phyloP scores from a whole-genome alignment of 2,329 filamentous ascomycete species.

The Amesomyces nigricolor region DNA sequence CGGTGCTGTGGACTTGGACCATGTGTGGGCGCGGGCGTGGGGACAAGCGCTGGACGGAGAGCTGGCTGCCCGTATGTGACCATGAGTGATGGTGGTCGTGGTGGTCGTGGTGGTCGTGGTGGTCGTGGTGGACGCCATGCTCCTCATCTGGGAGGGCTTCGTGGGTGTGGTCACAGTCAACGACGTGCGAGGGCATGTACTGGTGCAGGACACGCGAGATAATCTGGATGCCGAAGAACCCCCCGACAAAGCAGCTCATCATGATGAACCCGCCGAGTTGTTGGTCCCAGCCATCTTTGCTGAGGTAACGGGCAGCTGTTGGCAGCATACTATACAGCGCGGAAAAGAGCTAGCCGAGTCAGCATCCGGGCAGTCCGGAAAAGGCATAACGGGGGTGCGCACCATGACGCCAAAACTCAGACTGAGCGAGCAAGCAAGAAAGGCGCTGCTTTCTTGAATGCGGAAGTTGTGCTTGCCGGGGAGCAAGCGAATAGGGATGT shows the following conservation, averaged over 20 bases:
- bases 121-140: conserved; percentile 28
- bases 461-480: conserved; percentile 72
- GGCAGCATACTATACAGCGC: conserved; percentile 91
- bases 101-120: conserved; percentile 14
- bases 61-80: background rate
- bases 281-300: conserved; percentile 60
- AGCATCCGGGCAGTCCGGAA: conserved; percentile 6
- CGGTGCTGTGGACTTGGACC: conserved; percentile 18
- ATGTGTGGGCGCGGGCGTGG: conserved; percentile 15
- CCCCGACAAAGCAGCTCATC: conserved; percentile 63
- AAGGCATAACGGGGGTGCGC: conserved; percentile 29
- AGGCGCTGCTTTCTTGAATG: conserved; percentile 83
- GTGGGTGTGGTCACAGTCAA: conserved; percentile 73
- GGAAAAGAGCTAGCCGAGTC: conserved; percentile 67
- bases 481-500: conserved; percentile 66
- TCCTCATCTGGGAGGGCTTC: conserved; percentile 42
- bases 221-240: conserved; percentile 70
- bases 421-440: conserved; percentile 82
- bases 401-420: conserved; percentile 97
- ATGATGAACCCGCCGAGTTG: conserved; percentile 62
- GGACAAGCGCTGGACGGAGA: conserved; percentile 17
- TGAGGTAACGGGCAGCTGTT: conserved; percentile 72
- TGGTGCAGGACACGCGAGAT: conserved; percentile 67
- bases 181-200: conserved; percentile 71
- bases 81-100: background rate